These are phyloP conservation scores for Mucor circinelloides DNA, from an alignment of 371 early-diverging fungal genomes.

Conservation along the genomic window DNA sequence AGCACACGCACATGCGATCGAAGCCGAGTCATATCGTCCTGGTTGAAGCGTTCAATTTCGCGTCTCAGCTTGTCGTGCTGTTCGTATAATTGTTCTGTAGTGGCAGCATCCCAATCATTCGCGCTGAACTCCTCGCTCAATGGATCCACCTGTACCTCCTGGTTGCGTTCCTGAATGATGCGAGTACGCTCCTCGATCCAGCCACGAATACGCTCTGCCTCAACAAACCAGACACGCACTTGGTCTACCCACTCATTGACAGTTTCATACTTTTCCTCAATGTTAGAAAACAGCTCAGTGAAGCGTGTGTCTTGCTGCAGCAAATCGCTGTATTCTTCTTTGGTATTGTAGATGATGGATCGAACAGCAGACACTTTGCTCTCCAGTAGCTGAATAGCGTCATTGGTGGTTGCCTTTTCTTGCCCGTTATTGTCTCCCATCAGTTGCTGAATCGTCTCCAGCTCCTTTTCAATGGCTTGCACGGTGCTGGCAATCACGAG, in stretches of 20 bases:
- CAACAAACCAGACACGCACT: constrained; percentile 56
- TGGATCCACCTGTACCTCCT: constrained; percentile 31
- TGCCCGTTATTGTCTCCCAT: constrained; percentile 33
- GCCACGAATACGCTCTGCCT: constrained; percentile 51
- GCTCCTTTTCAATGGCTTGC: constrained; percentile 34
- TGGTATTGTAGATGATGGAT: constrained; percentile 26
- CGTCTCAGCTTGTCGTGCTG: constrained; percentile 44
- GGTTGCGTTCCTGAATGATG: constrained; percentile 31
- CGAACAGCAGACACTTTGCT: constrained; percentile 36
- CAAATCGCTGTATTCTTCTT: constrained; percentile 38
- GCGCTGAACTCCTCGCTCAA: constrained; percentile 23
- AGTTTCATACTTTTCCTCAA: constrained; percentile 32
- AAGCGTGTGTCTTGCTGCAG: constrained; percentile 21
- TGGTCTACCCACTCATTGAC: constrained; percentile 55
- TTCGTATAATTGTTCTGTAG: constrained; percentile 17
- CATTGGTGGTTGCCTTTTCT: constrained; percentile 32
- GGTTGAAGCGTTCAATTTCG: constrained; percentile 53
- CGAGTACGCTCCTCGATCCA: constrained; percentile 53
- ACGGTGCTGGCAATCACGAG: constrained; percentile 29
- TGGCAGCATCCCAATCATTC: constrained; percentile 16
- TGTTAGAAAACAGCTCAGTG: constrained; percentile 17
- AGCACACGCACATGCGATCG: constrained; percentile 45
- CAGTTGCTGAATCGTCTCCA: constrained; percentile 40
- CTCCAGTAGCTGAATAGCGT: constrained; percentile 39
- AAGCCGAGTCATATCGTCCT: constrained; percentile 56